A percentile compares a stretch with the other conserved stretches of the same genome.
Evolutionary conservation across 176 grass and related monocot species (phyloP).

Genomic region (Dactylis glomerata): DNA sequence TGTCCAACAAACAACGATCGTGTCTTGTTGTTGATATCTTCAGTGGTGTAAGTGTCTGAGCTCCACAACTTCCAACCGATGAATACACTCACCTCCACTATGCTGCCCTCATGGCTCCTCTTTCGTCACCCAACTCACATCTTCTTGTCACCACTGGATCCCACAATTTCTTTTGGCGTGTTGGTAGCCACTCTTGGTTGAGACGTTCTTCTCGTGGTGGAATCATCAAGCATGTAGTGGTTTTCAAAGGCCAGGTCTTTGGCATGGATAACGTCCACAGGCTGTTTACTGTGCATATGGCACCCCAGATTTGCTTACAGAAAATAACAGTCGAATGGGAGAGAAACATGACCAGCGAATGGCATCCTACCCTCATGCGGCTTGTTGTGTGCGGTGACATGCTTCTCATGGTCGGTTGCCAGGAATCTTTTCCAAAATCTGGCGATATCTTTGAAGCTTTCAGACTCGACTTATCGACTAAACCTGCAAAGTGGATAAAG

Average conservation of each 20-base stretch:
- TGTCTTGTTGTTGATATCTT: conserved; percentile 31
- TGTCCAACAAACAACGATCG: background rate
- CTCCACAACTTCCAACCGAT: background rate
- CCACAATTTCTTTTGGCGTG: background rate
- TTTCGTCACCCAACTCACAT: background rate
- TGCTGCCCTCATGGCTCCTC: background rate
- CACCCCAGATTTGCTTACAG: background rate
- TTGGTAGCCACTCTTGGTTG: background rate
- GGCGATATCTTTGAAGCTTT: background rate
- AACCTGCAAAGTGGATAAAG: conserved; percentile 22
- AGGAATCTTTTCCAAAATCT: too few relatives aligned
- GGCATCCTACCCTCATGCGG: too few relatives aligned
- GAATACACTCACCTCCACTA: background rate
- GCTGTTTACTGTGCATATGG: background rate
- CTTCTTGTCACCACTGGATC: background rate
- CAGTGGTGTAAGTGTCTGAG: conserved; percentile 27
- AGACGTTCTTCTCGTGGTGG: background rate
- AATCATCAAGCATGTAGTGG: background rate
- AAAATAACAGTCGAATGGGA: background rate
- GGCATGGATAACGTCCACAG: background rate
- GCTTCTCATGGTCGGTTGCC: background rate
- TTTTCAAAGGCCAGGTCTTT: background rate
- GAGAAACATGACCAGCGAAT: too few relatives aligned
- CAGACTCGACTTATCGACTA: background rate
- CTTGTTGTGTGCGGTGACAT: background rate